Evolutionary conservation across 2,329 filamentous ascomycete genomes (phyloP), one percentile per base, ranked within the genome.

Genomic region (Colletotrichum sp.): DNA sequence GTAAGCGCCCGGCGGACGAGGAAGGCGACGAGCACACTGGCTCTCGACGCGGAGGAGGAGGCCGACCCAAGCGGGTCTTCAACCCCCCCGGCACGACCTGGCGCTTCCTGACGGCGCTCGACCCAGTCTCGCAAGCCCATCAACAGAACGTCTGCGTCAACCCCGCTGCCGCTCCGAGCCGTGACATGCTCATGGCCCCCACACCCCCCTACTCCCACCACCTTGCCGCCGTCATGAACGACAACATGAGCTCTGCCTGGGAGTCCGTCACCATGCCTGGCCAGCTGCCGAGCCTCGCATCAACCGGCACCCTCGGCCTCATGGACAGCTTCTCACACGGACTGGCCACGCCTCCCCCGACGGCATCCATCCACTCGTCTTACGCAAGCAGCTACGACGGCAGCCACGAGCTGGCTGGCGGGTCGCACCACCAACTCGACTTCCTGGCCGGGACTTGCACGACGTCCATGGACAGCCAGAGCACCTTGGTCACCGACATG

Each of bases 51-150:
- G 69, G 76, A 13, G 72, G 76, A 13, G 72, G 65, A 21, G 68
- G 44, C 55, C 69, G 70, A 9, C 60, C 76, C 10, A 78, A 78
- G 68, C 72, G 77, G 9, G 85, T 87, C 34, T 89, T 88, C 75
- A 89, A 90, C 72, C 86, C 88, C 5, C 86, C 89, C 2, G 89
- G 89, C 18, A 91, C 91, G 3, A 89, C 87, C 49, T 93, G 92
- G 92, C 87, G 90, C 28, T 93, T 92, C 86, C 83, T 93, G 72
- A 92, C 90, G 13, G 88, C 91, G 71, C 87, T 92, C 73, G 90
- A 92, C 79, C 90, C 91, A 34, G 88, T 89, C 76, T 91, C 90
- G n/a, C 87, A 89, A 62, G 89, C 90, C 74, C 90, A 92, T 80
- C 89, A 91, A 83, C 87, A 89, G 80, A 85, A 85, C 78, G 85